Percentiles rank a stretch among this genome's conserved stretches.
phyloP scores from a whole-genome alignment of 202 grass and related monocot species.

The Musa balbisiana region DNA sequence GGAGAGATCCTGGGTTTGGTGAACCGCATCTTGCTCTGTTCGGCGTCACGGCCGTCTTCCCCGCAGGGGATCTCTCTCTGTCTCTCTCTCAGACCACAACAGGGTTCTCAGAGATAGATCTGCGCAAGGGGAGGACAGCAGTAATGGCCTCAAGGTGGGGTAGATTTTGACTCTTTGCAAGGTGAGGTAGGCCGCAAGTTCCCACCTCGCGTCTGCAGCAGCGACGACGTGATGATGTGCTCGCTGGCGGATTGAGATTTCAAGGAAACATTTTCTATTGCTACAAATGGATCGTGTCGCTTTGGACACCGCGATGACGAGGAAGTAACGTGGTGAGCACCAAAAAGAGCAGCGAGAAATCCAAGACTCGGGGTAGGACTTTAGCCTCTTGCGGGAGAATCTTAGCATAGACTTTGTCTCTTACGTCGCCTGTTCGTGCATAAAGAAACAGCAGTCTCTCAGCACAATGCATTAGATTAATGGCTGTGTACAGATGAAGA shows the following conservation, averaged over 20 bases:
- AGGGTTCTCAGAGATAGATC: no score
- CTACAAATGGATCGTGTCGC: not conserved
- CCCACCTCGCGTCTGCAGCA: not conserved
- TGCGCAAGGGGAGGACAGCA: no score
- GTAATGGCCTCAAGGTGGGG: no score
- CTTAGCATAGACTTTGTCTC: no score
- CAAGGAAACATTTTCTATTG: not conserved
- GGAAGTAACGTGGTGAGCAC: not conserved
- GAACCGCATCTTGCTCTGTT: not conserved
- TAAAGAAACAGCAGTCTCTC: not conserved
- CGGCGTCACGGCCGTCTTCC: not conserved
- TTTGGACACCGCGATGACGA: not conserved
- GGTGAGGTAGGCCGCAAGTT: no score
- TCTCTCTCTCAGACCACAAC: no score
- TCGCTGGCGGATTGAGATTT: not conserved
- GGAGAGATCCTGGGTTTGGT: constrained; percentile 3
- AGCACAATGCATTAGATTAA: no score
- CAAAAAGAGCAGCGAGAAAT: not conserved
- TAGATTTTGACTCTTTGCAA: no score
- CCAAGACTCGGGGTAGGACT: not conserved
- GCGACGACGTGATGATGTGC: not conserved
- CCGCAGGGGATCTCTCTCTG: not conserved
- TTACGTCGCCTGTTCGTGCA: not conserved
- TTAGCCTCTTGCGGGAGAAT: no score
- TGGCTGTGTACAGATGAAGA: no score